Conservation (phyloP, 129 eudicot genomes). For the Pulicaria dysenterica region DNA sequence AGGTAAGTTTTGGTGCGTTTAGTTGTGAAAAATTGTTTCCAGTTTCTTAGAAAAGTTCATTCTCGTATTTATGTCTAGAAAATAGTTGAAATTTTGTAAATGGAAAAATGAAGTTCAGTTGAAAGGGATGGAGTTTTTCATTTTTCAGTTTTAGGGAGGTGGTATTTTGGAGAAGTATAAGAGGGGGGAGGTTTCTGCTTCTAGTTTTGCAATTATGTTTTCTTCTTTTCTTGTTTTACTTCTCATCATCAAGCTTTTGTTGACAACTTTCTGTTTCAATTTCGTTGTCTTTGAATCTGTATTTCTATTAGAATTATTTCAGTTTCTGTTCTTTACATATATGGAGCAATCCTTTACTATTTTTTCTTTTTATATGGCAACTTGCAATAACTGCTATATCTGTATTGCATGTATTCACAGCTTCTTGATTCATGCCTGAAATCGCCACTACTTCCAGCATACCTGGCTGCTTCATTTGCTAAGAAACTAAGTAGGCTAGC, state of each 20-base stretch:
- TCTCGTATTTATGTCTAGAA: no score
- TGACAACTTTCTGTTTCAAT: background rate
- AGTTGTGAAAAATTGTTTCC: no score
- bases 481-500: conserved; percentile 91
- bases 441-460: conserved; percentile 95
- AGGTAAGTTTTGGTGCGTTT: conserved; percentile 43
- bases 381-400: background rate
- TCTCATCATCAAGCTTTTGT: background rate
- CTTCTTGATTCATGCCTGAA: conserved; percentile 92
- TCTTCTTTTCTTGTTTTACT: no score
- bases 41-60: no score
- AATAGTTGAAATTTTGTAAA: no score
- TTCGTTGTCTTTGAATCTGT: background rate
- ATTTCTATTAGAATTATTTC: background rate
- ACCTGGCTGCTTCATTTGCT: conserved; percentile 86
- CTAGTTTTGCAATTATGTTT: no score
- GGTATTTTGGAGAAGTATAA: no score
- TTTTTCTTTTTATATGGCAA: background rate
- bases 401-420: conserved; percentile 37
- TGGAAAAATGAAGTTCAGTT: no score
- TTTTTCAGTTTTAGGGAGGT: no score
- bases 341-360: no score
- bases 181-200: no score
- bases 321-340: background rate
- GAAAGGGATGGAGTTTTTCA: no score